phyloP scores from a whole-genome alignment of 306 rosid species.

The Carpinus fangiana region DNA sequence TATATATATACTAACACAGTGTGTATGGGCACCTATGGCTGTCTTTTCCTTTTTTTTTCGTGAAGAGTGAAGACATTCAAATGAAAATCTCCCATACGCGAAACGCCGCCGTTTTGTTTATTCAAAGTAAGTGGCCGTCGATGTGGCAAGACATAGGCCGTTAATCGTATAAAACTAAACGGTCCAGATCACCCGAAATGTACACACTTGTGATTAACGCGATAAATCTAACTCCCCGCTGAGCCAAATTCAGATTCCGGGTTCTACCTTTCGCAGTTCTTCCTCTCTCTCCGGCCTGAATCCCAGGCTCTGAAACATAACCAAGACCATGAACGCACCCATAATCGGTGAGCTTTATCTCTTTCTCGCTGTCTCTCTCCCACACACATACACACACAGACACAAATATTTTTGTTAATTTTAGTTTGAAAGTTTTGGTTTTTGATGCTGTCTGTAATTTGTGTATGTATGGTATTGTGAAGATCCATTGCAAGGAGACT shows the following conservation, averaged over 20 bases:
- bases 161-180: no score
- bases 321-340: slow-evolving; percentile 51
- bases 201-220: no score
- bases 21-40: no score
- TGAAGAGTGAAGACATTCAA: no score
- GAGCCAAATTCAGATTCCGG: neutral
- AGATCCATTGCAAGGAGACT: slow-evolving; percentile 96
- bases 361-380: neutral
- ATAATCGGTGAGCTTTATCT: slow-evolving; percentile 55
- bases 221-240: no score
- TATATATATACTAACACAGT: no score
- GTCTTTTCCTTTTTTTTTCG: no score
- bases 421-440: neutral
- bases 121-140: no score
- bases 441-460: neutral
- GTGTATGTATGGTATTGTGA: slow-evolving; percentile 15
- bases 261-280: neutral
- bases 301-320: neutral
- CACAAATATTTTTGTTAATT: neutral
- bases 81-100: no score
- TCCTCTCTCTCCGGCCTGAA: neutral
- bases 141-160: no score
- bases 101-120: no score
- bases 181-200: no score
- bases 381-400: neutral